These are phyloP conservation scores for Tricholoma flavovirens DNA, from an alignment of 768 basidiomycete species.

Conservation along the genomic window DNA sequence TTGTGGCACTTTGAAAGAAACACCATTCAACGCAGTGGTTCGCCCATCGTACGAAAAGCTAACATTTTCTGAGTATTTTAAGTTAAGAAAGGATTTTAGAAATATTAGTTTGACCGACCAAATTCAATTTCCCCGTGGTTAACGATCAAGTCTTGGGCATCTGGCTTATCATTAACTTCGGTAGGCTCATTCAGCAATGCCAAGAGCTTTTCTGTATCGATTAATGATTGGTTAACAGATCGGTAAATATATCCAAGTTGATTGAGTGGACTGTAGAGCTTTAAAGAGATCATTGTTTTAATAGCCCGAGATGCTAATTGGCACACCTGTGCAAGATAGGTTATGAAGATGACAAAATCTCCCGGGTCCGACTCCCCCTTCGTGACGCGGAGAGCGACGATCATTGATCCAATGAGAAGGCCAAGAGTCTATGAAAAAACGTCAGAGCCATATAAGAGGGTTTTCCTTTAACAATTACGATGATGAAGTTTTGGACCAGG, in stretches of 20 bases:
- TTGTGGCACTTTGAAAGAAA: slow-evolving; percentile 86
- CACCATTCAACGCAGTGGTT: slow-evolving; percentile 60
- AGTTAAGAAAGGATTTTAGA: slow-evolving; percentile 2
- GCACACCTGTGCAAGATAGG: slow-evolving; percentile 71
- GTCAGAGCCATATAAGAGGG: background rate
- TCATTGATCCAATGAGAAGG: slow-evolving; percentile 74
- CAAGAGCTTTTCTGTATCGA: slow-evolving; percentile 82
- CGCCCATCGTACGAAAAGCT: slow-evolving; percentile 79
- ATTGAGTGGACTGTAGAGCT: slow-evolving; percentile 72
- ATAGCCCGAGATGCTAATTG: background rate
- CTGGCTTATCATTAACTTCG: slow-evolving; percentile 77
- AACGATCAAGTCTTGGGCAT: slow-evolving; percentile 68
- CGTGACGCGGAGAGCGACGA: slow-evolving; percentile 69
- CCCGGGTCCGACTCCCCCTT: slow-evolving; percentile 44
- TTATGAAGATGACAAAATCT: slow-evolving; percentile 76
- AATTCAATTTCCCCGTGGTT: slow-evolving; percentile 82
- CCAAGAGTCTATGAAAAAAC: slow-evolving; percentile 54
- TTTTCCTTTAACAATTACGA: slow-evolving; percentile 36
- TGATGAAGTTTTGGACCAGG: slow-evolving; percentile 76
- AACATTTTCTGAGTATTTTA: slow-evolving; percentile 59
- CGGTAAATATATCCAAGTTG: slow-evolving; percentile 78
- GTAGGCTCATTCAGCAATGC: slow-evolving; percentile 75
- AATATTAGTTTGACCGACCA: slow-evolving; percentile 37
- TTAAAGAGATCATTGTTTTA: slow-evolving; percentile 9
- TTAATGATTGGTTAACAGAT: slow-evolving; percentile 65